Conservation (phyloP, 805 yeast species). For the Pichia phayaonensis region DNA sequence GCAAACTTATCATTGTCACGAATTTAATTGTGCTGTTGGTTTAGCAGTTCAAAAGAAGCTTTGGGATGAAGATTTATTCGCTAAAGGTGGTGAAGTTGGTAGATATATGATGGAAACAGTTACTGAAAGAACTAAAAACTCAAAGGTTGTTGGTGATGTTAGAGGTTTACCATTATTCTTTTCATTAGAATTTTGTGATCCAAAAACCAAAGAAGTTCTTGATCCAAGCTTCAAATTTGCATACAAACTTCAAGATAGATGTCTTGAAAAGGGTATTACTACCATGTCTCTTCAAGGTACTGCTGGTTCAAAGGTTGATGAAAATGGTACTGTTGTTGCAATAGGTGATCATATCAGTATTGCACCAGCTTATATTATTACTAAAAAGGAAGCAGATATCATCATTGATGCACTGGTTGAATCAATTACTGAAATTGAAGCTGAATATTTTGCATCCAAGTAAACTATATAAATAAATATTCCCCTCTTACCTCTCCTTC, state of each 20-base stretch:
- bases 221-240: slow-evolving; percentile 23
- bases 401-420: slow-evolving; percentile 27
- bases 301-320: slow-evolving; percentile 33
- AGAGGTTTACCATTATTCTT: slow-evolving; percentile 52
- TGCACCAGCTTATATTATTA: slow-evolving; percentile 39
- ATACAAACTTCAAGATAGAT: slow-evolving; percentile 28
- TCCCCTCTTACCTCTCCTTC: no score
- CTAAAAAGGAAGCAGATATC: slow-evolving; percentile 32
- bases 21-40: slow-evolving; percentile 39
- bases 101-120: slow-evolving; percentile 34
- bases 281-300: slow-evolving; percentile 37
- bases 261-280: slow-evolving; percentile 35
- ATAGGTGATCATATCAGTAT: slow-evolving; percentile 29
- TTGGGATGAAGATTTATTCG: slow-evolving; percentile 28
- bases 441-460: slow-evolving; percentile 11
- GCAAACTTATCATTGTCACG: slow-evolving; percentile 46
- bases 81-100: slow-evolving; percentile 37
- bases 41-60: slow-evolving; percentile 37
- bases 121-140: slow-evolving; percentile 22
- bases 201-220: slow-evolving; percentile 39
- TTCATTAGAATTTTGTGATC: slow-evolving; percentile 43
- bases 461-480: background rate
- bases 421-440: slow-evolving; percentile 15
- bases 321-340: slow-evolving; percentile 14
- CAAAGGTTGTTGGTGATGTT: slow-evolving; percentile 39